A percentile compares a stretch with the other conserved stretches of the same genome.
Conservation (phyloP, 1,139 yeast species). For the Eremothecium cymbalariae region DNA sequence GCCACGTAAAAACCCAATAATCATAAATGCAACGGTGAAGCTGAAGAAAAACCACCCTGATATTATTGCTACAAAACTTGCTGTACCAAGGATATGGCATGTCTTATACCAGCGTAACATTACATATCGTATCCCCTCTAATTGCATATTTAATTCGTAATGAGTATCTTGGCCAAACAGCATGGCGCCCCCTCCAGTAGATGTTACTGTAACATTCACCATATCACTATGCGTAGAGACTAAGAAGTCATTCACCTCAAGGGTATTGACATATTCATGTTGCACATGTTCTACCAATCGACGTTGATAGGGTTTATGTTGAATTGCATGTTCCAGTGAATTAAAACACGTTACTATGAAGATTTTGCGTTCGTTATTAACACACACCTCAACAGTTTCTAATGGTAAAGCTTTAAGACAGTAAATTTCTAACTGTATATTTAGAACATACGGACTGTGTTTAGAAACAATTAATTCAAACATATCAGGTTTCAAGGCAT, state of each 20-base stretch:
- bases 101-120: constrained; percentile 24
- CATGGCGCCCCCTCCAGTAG: background rate
- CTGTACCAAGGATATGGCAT: constrained; percentile 23
- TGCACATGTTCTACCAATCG: constrained; percentile 7
- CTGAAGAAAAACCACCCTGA: constrained; percentile 16
- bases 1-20: too few species aligned
- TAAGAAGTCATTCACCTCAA: constrained; percentile 1
- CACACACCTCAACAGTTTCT: background rate
- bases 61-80: constrained; percentile 17
- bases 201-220: background rate
- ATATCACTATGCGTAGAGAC: background rate
- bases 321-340: background rate
- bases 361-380: background rate
- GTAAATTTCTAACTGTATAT: background rate
- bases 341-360: background rate
- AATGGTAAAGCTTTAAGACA: background rate
- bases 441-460: constrained; percentile 3
- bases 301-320: background rate
- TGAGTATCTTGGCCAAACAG: constrained; percentile 1
- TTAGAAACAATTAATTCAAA: too few species aligned
- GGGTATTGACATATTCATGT: constrained; percentile 7
- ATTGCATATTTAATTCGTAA: constrained; percentile 2
- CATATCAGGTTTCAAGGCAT: too few species aligned
- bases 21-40: constrained; percentile 4
- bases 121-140: constrained; percentile 18